Percentiles rank a stretch among this genome's conserved stretches.
Evolutionary conservation across 2,329 filamentous ascomycete genomes (phyloP).

Genomic region (Fonsecaea pedrosoi): DNA sequence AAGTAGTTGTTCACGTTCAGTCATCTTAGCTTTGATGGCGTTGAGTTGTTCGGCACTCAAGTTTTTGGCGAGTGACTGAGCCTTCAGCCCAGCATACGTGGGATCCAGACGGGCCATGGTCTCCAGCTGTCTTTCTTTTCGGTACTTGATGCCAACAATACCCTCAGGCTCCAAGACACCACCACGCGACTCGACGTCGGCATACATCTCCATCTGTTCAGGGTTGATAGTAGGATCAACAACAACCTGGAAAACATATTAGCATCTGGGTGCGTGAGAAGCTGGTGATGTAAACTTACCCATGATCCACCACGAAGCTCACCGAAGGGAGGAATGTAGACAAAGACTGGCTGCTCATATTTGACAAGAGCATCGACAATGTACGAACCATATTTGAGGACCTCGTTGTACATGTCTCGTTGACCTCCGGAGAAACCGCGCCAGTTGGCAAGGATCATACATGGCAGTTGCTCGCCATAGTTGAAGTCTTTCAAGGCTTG

Average conservation of each 20-base stretch:
- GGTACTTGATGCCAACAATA: constrained; percentile 98
- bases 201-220: constrained; percentile 98
- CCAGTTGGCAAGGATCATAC: constrained; percentile 99
- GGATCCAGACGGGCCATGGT: constrained; percentile 95
- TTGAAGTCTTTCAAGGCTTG: constrained; percentile 99
- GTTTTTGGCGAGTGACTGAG: constrained; percentile 71
- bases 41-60: constrained; percentile 76
- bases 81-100: constrained; percentile 81
- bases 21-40: constrained; percentile 83
- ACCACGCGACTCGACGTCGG: constrained; percentile 90
- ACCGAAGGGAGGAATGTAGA: constrained; percentile 96
- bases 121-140: constrained; percentile 94
- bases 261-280: constrained; percentile 39
- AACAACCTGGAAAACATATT: constrained; percentile 68
- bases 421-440: constrained; percentile 99
- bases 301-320: constrained; percentile 98
- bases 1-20: constrained; percentile 81
- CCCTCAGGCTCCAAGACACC: constrained; percentile 98
- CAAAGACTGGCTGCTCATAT: constrained; percentile 97
- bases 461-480: constrained; percentile 93
- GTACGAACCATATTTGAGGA: constrained; percentile 98
- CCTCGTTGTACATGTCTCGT: constrained; percentile 99
- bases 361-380: constrained; percentile 98
- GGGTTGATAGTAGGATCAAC: constrained; percentile 99
- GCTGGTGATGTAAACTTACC: constrained; percentile 57